These are phyloP conservation scores for Meripilus lineatus DNA, from an alignment of 1,284 basidiomycete genomes.

Conservation along the genomic window DNA sequence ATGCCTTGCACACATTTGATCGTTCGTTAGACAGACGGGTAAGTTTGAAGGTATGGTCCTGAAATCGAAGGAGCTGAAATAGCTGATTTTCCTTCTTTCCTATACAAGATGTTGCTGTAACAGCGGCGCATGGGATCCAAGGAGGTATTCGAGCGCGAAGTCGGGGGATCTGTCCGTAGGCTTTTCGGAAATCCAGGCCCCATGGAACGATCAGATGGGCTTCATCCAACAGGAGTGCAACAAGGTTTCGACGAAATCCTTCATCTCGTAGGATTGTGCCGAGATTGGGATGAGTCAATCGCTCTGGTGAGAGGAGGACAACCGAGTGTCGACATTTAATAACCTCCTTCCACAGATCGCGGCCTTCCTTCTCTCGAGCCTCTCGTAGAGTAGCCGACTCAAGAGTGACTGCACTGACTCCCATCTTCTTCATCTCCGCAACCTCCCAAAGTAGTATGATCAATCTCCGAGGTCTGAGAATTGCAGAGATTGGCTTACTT, in stretches of 20 bases:
- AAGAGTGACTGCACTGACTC: conserved; percentile 4
- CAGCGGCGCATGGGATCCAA: conserved; percentile 16
- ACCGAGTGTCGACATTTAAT: not conserved
- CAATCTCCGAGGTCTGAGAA: not conserved
- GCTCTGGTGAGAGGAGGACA: conserved; percentile 11
- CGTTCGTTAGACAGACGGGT: conserved; percentile 21
- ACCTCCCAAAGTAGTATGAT: not conserved
- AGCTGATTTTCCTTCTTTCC: not conserved
- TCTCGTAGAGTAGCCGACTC: not conserved
- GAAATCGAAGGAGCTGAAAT: not conserved
- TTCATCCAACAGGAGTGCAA: conserved; percentile 23
- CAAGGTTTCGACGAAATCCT: conserved; percentile 16
- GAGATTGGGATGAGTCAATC: conserved; percentile 12
- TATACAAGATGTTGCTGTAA: conserved; percentile 23
- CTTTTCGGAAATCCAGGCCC: conserved; percentile 20
- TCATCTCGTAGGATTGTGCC: conserved; percentile 15
- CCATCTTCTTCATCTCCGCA: conserved; percentile 6
- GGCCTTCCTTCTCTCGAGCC: not conserved
- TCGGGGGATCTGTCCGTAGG: conserved; percentile 16
- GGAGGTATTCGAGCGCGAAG: conserved; percentile 15
- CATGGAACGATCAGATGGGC: conserved; percentile 24
- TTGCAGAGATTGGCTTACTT: not conserved
- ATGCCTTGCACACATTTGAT: conserved; percentile 22
- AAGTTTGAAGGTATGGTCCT: not conserved
- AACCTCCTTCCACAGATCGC: conserved; percentile 4